Evolutionary conservation across 1,284 basidiomycete genomes (phyloP), one percentile per base, ranked within the genome.

Genomic region (Ganoderma sinense): DNA sequence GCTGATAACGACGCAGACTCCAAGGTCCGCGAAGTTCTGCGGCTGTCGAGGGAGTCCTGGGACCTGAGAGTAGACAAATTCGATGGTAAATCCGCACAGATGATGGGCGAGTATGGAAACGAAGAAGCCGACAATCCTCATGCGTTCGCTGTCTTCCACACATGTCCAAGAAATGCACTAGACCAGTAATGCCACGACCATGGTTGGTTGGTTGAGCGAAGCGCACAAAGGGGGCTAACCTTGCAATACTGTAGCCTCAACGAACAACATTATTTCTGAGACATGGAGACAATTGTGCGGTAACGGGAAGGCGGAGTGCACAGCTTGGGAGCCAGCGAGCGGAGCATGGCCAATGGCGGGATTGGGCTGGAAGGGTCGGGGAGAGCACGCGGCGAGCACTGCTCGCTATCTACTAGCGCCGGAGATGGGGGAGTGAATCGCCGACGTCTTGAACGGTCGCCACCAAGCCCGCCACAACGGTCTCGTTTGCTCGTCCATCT

Each of bases 301-400:
- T 1, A 11, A 39, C 8, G 18, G n/a, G n/a, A 6, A 45, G 43
- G 18, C 43, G 13, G 43, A 45, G 18, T 20, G 18, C 18, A n/a
- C 43, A 7, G 20, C 16, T 10, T n/a, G 45, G 2, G 45, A 2
- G 11, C 23, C 23, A 51, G 23, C 48, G 48, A 20, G 43, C 43
- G 43, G 43, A 45, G 43, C 5, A n/a, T n/a, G 43, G 43, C 13
- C 18, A 20, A 18, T 48, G 45, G 23, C 11, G 48, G 23, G 23
- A 51, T 13, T 26, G 48, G 48, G 48, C 23, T 53, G 48, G 23
- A 26, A 11, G 48, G n/a, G 48, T 26, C 48, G 48, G 48, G 48
- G 48, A 53, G 48, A 51, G 48, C 48, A 26, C 45, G 45, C 45
- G 45, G n/a, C n/a, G 45, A 48, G 45, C 45, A 48, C 45, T 48